Evolutionary conservation across 257 asterid species (phyloP).

Genomic region (Coffea eugenioides): DNA sequence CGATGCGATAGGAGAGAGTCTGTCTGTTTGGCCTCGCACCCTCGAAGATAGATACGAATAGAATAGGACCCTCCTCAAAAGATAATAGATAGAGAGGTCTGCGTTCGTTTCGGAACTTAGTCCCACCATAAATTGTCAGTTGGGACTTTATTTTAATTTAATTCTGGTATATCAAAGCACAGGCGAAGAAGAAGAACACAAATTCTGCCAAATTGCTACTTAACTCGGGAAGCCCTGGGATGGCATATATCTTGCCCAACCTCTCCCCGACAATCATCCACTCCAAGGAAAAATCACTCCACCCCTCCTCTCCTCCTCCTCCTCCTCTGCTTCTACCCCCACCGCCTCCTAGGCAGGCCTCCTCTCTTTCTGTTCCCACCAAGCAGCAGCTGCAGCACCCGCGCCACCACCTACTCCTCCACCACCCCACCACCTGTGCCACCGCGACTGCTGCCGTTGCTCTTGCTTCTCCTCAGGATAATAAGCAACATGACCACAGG

Average conservation of each 20-base stretch:
- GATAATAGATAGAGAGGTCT: no score
- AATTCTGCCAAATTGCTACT: background rate
- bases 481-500: constrained; percentile 40
- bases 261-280: constrained; percentile 51
- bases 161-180: background rate
- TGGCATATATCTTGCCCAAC: constrained; percentile 78
- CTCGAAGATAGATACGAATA: no score
- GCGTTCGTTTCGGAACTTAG: no score
- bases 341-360: constrained; percentile 18
- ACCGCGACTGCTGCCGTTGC: constrained; percentile 15
- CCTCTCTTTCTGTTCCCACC: constrained; percentile 26
- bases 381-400: constrained; percentile 43
- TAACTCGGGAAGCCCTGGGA: constrained; percentile 6
- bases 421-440: constrained; percentile 39
- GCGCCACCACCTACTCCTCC: constrained; percentile 24
- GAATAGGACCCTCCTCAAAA: no score
- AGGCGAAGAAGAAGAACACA: no score
- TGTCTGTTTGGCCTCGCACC: no score
- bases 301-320: constrained; percentile 31
- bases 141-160: no score
- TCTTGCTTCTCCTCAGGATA: constrained; percentile 21
- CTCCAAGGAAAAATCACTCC: constrained; percentile 42
- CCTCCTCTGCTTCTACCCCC: constrained; percentile 18
- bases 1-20: no score
- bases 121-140: no score